phyloP scores from a whole-genome alignment of 257 asterid genomes.

The Penstemon eatonii region DNA sequence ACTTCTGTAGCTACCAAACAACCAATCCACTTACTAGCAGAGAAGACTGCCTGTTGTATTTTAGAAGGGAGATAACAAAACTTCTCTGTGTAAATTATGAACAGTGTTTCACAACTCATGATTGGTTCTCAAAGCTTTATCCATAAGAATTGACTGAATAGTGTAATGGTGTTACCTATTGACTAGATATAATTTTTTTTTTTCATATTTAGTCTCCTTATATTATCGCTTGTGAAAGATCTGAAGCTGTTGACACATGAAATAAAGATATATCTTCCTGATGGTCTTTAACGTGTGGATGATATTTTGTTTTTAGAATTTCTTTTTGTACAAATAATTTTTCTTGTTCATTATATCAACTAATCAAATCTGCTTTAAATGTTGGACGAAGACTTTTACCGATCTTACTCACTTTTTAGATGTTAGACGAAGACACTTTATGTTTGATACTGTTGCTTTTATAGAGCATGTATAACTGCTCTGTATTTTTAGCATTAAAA shows the following conservation, averaged over 20 bases:
- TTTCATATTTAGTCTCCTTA: neutral
- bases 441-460: neutral
- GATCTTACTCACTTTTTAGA: neutral
- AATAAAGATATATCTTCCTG: neutral
- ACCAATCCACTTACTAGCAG: neutral
- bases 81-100: neutral
- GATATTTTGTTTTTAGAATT: no score
- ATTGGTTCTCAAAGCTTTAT: neutral
- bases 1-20: neutral
- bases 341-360: no score
- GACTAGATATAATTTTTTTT: neutral
- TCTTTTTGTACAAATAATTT: neutral
- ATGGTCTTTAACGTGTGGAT: neutral
- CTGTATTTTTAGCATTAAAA: constrained; percentile 5
- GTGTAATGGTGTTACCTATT: constrained; percentile 1
- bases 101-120: neutral
- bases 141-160: neutral
- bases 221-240: neutral
- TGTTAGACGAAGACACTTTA: constrained; percentile 16
- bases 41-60: neutral
- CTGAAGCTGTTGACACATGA: constrained; percentile 3
- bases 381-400: neutral
- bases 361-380: neutral
- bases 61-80: neutral
- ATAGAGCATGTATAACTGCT: neutral